Evolutionary conservation across 345 rosid genomes (phyloP).

Genomic region (Aethionema arabicum): DNA sequence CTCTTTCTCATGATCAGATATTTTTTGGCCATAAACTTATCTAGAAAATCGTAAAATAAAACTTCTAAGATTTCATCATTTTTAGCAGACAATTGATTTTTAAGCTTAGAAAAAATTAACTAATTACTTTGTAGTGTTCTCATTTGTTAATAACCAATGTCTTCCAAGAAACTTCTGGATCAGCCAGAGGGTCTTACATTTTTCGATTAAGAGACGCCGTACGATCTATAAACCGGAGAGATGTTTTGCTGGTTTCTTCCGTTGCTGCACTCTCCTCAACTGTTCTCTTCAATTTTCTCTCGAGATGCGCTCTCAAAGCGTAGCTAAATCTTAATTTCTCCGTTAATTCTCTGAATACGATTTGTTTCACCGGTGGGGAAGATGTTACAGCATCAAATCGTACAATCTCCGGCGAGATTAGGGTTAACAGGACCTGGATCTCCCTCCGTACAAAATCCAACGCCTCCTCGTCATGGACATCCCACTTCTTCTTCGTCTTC

Average conservation of each 20-base stretch:
- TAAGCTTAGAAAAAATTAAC: too few species aligned
- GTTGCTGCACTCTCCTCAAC: neutral
- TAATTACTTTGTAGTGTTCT: too few species aligned
- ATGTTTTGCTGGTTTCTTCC: neutral
- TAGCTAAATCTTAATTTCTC: neutral
- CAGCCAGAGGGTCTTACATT: too few species aligned
- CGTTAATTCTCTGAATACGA: neutral
- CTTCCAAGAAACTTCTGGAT: too few species aligned
- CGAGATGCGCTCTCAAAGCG: neutral
- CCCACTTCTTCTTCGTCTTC: slow-evolving; percentile 45
- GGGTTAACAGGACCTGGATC: slow-evolving; percentile 78
- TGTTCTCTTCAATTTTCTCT: neutral
- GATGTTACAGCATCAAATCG: slow-evolving; percentile 87
- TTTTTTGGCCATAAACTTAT: too few species aligned
- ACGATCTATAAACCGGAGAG: too few species aligned
- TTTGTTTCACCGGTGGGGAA: slow-evolving; percentile 25
- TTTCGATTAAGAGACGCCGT: too few species aligned
- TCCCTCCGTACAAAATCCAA: slow-evolving; percentile 65
- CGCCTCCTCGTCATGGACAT: slow-evolving; percentile 57
- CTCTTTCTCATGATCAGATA: too few species aligned
- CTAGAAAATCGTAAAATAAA: too few species aligned
- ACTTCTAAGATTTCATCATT: too few species aligned
- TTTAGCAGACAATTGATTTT: too few species aligned
- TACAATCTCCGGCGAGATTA: slow-evolving; percentile 81
- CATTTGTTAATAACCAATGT: too few species aligned